These are phyloP conservation scores for Mallotus repandus DNA, from an alignment of 441 rosid genomes.

Conservation along the genomic window DNA sequence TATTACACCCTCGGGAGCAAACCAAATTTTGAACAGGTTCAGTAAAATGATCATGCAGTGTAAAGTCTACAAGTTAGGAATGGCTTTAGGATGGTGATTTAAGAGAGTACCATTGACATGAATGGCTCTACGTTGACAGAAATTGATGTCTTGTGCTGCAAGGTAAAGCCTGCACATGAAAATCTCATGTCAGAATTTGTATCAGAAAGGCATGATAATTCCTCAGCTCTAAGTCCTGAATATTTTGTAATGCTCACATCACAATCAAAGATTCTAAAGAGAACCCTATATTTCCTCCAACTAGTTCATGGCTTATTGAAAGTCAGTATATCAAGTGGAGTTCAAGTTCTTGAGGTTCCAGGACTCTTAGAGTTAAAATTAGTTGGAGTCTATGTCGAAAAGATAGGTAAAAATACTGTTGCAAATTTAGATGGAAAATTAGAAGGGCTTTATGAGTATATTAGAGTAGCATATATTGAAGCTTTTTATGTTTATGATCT, in stretches of 20 bases:
- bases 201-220: conserved; percentile 9
- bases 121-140: conserved; percentile 51
- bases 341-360: conserved; percentile 35
- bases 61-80: conserved; percentile 24
- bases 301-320: conserved; percentile 44
- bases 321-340: conserved; percentile 45
- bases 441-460: conserved; percentile 30
- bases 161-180: conserved; percentile 21
- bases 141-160: conserved; percentile 62
- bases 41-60: conserved; percentile 33
- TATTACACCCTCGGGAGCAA: conserved; percentile 34
- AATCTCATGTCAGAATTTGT: conserved; percentile 4
- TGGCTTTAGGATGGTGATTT: conserved; percentile 43
- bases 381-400: conserved; percentile 62
- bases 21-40: conserved; percentile 29
- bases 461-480: conserved; percentile 55
- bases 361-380: conserved; percentile 42
- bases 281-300: too few species aligned
- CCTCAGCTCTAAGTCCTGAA: conserved; percentile 16
- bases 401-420: conserved; percentile 20
- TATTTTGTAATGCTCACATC: conserved; percentile 58
- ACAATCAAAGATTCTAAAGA: conserved; percentile 30
- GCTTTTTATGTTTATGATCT: conserved; percentile 56
- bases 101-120: conserved; percentile 49
- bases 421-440: conserved; percentile 23